A percentile compares a stretch with the other conserved stretches of the same genome.
These are phyloP conservation scores for Pelargonium australe DNA, from an alignment of 441 rosid genomes.

Conservation along the genomic window DNA sequence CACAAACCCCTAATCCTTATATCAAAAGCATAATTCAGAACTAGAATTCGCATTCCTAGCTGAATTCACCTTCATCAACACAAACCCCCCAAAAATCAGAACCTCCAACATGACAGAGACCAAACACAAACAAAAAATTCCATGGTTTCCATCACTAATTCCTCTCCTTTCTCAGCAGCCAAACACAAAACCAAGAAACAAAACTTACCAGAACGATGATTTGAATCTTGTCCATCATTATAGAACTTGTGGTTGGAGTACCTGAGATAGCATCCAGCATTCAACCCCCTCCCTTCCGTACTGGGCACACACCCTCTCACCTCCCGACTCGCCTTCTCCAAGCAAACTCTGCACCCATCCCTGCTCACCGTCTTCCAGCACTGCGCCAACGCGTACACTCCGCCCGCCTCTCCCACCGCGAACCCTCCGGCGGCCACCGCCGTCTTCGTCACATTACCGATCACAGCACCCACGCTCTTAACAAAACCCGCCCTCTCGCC, in stretches of 20 bases:
- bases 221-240: not conserved
- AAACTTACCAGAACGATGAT: conserved; percentile 19
- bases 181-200: not conserved
- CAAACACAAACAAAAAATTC: not conserved
- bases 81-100: too few species aligned
- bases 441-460: conserved; percentile 30
- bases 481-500: conserved; percentile 19
- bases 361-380: conserved; percentile 27
- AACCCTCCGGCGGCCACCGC: conserved; percentile 38
- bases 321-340: conserved; percentile 32
- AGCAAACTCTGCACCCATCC: conserved; percentile 41
- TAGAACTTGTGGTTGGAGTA: conserved; percentile 50
- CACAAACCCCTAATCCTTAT: not conserved
- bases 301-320: conserved; percentile 39
- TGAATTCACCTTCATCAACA: not conserved
- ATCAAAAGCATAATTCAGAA: not conserved
- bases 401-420: conserved; percentile 28
- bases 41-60: not conserved
- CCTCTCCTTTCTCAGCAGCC: not conserved
- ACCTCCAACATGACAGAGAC: not conserved
- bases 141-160: not conserved
- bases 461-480: conserved; percentile 27
- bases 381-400: conserved; percentile 55
- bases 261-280: conserved; percentile 55
- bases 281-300: conserved; percentile 44